phyloP scores from a whole-genome alignment of 345 rosid species.

The Hypericum perforatum region DNA sequence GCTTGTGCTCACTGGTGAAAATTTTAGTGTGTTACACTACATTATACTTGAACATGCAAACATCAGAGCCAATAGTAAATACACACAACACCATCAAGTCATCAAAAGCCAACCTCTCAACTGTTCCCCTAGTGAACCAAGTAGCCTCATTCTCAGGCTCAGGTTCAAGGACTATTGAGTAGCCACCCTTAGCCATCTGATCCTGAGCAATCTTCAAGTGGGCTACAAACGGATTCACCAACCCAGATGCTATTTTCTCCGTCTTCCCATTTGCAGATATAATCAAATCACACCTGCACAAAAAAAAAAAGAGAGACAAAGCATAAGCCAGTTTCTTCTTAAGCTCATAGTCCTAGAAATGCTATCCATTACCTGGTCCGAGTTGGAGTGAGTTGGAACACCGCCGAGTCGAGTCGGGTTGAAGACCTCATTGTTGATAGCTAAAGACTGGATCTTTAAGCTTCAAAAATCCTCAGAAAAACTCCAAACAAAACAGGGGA shows the following conservation, averaged over 20 bases:
- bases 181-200: constrained; percentile 80
- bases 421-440: constrained; percentile 55
- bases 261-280: constrained; percentile 68
- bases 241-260: constrained; percentile 81
- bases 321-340: neutral
- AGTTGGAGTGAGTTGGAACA: constrained; percentile 97
- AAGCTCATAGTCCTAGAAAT: too few relatives aligned
- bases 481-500: neutral
- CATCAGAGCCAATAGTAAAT: neutral
- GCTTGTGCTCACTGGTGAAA: too few relatives aligned
- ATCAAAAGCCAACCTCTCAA: constrained; percentile 48
- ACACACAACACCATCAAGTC: neutral
- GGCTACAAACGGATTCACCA: constrained; percentile 79
- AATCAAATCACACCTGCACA: constrained; percentile 77
- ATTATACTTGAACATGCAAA: neutral
- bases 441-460: constrained; percentile 18
- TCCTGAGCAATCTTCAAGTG: constrained; percentile 79
- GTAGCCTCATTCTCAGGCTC: constrained; percentile 37
- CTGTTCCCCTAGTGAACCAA: constrained; percentile 83
- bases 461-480: constrained; percentile 3
- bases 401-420: constrained; percentile 70
- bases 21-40: too few relatives aligned
- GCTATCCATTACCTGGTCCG: constrained; percentile 58
- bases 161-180: constrained; percentile 75
- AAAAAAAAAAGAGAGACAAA: constrained; percentile 1